These are phyloP conservation scores for Termitomyces sp. DNA, from an alignment of 768 basidiomycete genomes.

Conservation along the genomic window DNA sequence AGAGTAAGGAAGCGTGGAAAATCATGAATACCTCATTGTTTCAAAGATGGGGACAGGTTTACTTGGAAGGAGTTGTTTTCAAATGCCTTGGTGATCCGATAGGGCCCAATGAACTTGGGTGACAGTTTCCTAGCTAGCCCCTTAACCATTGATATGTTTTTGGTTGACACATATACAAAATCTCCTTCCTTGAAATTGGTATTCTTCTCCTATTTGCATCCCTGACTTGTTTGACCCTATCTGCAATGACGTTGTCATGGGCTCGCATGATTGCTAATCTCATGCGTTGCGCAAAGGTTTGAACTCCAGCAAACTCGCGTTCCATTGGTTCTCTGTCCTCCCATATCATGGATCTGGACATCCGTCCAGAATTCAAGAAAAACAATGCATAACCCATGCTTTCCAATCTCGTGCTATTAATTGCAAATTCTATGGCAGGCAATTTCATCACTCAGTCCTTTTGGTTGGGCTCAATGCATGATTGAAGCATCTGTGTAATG, in stretches of 20 bases:
- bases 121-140: neutral
- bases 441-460: no score
- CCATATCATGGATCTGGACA: neutral
- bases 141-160: no score
- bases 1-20: constrained; percentile 34
- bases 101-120: neutral
- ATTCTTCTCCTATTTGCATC: neutral
- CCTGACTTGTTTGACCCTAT: neutral
- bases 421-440: no score
- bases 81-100: neutral
- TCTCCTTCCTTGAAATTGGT: neutral
- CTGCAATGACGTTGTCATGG: neutral
- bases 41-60: constrained; percentile 8
- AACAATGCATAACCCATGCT: neutral
- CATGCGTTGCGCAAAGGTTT: neutral
- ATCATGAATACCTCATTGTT: constrained; percentile 21
- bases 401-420: neutral
- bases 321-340: neutral
- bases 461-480: constrained; percentile 3
- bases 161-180: neutral
- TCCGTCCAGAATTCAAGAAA: neutral
- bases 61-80: neutral
- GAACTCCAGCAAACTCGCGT: neutral
- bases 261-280: neutral
- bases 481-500: constrained; percentile 15